A percentile compares a stretch with the other conserved stretches of the same genome.
Evolutionary conservation across 2,329 filamentous ascomycete species (phyloP).

Genomic region (Colletotrichum australisinense): DNA sequence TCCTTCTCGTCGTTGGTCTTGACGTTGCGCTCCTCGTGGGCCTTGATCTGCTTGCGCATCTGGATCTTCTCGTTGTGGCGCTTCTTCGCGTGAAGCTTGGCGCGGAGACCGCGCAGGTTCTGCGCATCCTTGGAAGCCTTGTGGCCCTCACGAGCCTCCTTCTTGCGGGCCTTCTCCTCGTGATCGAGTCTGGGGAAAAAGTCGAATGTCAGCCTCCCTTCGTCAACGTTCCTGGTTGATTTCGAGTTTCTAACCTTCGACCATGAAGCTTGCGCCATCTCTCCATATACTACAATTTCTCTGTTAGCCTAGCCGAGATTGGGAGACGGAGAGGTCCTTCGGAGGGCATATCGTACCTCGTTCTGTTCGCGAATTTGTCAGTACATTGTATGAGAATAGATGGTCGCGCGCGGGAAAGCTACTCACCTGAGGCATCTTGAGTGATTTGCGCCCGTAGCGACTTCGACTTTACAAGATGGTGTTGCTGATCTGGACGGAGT

Average conservation of each 20-base stretch:
- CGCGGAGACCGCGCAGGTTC: conserved; percentile 89
- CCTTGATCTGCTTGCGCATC: conserved; percentile 94
- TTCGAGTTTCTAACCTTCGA: conserved; percentile 41
- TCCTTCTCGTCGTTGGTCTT: conserved; percentile 88
- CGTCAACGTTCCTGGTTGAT: background rate
- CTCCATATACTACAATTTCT: conserved; percentile 71
- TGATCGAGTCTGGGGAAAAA: conserved; percentile 67
- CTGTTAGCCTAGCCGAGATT: background rate
- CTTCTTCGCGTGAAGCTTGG: conserved; percentile 94
- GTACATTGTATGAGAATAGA: background rate
- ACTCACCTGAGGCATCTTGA: conserved; percentile 34
- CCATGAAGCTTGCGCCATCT: conserved; percentile 70
- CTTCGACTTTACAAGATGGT: background rate
- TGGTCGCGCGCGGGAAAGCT: too few relatives aligned
- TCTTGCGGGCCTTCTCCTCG: conserved; percentile 91
- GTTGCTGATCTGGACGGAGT: background rate
- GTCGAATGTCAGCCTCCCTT: background rate
- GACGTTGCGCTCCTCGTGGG: conserved; percentile 95
- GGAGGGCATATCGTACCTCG: background rate
- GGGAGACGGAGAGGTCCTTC: background rate
- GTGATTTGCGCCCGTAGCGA: conserved; percentile 17
- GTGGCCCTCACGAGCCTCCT: conserved; percentile 88
- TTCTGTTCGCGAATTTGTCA: background rate
- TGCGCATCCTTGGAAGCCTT: conserved; percentile 90
- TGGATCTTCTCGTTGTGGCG: conserved; percentile 98